Evolutionary conservation across 2,329 filamentous ascomycete genomes (phyloP).

Genomic region (Colletotrichum tropicicola): DNA sequence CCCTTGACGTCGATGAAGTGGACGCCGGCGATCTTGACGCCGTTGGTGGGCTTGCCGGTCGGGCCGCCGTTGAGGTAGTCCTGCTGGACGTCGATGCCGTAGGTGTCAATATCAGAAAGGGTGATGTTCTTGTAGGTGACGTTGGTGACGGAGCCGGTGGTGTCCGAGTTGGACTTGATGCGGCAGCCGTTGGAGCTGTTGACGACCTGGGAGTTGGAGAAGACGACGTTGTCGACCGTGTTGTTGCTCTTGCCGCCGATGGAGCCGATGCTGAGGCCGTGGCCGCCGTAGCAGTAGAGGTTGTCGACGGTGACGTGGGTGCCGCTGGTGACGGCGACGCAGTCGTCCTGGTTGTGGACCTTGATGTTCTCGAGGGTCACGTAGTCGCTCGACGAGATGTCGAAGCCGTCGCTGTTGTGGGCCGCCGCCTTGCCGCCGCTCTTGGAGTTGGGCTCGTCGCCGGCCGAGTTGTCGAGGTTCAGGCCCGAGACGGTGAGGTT

Average conservation of each 20-base stretch:
- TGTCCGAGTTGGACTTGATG: slow-evolving; percentile 54
- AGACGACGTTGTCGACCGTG: slow-evolving; percentile 51
- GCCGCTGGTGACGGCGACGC: slow-evolving; percentile 53
- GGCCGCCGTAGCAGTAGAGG: slow-evolving; percentile 54
- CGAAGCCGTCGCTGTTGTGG: slow-evolving; percentile 55
- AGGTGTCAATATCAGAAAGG: slow-evolving; percentile 15
- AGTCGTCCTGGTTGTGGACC: slow-evolving; percentile 53
- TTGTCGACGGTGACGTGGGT: slow-evolving; percentile 48
- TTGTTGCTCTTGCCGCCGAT: slow-evolving; percentile 49
- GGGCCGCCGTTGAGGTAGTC: slow-evolving; percentile 30
- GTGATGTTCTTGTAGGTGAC: slow-evolving; percentile 48
- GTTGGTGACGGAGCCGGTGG: slow-evolving; percentile 48
- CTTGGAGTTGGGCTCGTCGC: slow-evolving; percentile 19
- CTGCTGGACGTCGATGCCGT: slow-evolving; percentile 29
- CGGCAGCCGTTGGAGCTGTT: slow-evolving; percentile 53
- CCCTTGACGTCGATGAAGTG: slow-evolving; percentile 21
- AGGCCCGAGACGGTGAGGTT: slow-evolving; percentile 11
- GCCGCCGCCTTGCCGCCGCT: slow-evolving; percentile 32
- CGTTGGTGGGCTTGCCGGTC: slow-evolving; percentile 22
- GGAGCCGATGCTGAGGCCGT: slow-evolving; percentile 57
- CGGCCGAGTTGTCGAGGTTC: slow-evolving; percentile 22
- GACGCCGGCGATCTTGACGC: slow-evolving; percentile 16
- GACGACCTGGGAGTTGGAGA: slow-evolving; percentile 49
- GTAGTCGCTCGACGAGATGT: slow-evolving; percentile 46
- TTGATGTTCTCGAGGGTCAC: slow-evolving; percentile 45